Base-by-base conservation (phyloP, 1,139 yeast genomes). In the Geotrichum phurueaensis region DNA sequence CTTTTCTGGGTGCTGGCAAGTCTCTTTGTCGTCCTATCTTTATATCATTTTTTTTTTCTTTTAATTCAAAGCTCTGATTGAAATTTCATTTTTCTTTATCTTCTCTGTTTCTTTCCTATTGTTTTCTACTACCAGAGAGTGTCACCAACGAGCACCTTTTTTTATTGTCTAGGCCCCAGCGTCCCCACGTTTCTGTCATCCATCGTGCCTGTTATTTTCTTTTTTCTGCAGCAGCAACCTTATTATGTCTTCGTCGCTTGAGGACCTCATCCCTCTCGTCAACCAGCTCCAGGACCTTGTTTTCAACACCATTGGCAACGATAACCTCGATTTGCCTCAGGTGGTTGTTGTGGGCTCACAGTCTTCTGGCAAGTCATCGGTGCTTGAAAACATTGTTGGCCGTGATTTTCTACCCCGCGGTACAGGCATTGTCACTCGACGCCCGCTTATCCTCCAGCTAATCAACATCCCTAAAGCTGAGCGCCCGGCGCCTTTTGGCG, bases 341-440 rank as follows among this genome's bases (percentile, higher is more conserved):
- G 89, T 87, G 58, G 89, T 91, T 2, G 95, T 87, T 15, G 94
- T 87, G 39, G 95, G 95, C 53, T 85, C 91, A 2, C 95, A 87
- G 73, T 85, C 91, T 22, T 83, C 89, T 65, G 95, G 95, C 65
- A 87, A 87, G 74, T 84, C 89, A 23, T 86, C 92, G 9, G 95
- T 87, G n/a, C 79, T 87, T 66, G 95, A 87, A 71, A 86, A 87
- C 70, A 85, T 87, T 67, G 90, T 87, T 54, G 92, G 94, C 12
- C 78, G 89, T 66, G 95, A 87, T 73, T 87, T 87, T 70, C 76
- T 87, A 64, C 95, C 95, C 54, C 80, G 94, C 70, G 95, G 95
- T 56, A 85, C 92, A 1, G 94, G 94, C 57, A 87, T 87, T 71
- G 95, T 87, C 58, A 87, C 95, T 53, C 80, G 95, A 73, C 79